Base-by-base conservation (phyloP, 306 rosid species). In the Vigna radiata region DNA sequence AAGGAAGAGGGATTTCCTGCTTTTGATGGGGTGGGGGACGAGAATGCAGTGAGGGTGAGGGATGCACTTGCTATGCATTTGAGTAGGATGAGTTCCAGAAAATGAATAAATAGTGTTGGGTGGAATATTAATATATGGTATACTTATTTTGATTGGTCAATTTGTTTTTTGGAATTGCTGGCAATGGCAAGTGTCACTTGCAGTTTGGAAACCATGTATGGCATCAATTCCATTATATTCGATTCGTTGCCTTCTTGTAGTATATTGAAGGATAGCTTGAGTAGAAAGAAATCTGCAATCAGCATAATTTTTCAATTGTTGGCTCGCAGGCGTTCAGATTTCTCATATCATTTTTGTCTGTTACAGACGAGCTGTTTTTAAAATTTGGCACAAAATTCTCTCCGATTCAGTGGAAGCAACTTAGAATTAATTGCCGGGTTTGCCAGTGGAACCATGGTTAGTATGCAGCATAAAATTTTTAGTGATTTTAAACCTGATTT, bases 41-140 rank as follows among this genome's bases (percentile, higher is more conserved):
- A 86, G 83, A 85, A 78, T 83, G 97, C 90, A 3, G 37, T 74
- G 78, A 82, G 78, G 73, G 83, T 82, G 36, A 91, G 98, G 87
- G 94, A 87, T 23, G 87, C 86, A 5, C 90, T 91, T 68, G 96
- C 97, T 50, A 61, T 68, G 82, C 89, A 93, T 74, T 86, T 93
- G 89, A 86, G 85, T 82, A 83, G 83, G 83, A 84, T 79, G 75
- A 90, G 81, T 64, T 14, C 72, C 16, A 86, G 86, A 88, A 87
- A 86, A 87, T 91, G 86, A 89, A 68, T 64, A 3, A 43, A 43
- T 43, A 10, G 56, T 18, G 59, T 17, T 25, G 59, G 10, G 19
- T 53, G 59, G 52, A 47, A 47, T 47, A 12, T 39, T 9, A 39
- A 7, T 41, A 41, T 41, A 41, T 13, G 49, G 11, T 44, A 11